Base-by-base conservation (phyloP, 768 basidiomycete genomes). In the Tylopilus balloui region DNA sequence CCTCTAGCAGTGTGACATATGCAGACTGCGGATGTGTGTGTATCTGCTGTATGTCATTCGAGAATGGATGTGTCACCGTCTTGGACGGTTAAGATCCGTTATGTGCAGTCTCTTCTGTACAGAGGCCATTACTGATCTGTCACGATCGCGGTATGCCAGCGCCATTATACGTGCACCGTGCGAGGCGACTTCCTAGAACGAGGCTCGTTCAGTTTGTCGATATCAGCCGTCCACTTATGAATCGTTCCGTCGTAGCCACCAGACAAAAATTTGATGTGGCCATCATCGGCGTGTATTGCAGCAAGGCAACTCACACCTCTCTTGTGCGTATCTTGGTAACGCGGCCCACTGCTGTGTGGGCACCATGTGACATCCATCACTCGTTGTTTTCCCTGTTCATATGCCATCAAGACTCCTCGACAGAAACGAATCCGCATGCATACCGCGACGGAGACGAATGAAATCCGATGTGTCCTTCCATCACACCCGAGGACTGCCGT, bases 1-100 rank as follows among this genome's bases (percentile, higher is more conserved):
- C 78, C 71, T 81, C 78, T 20, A 79, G 62, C 35, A 77, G 61
- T 17, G 72, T 69, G 47, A 81, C 52, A 47, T 70, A 61, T n/a
- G 65, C 62, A 43, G 59, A 67, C 49, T 77, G 69, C 34, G 73
- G 73, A 51, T 77, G 71, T 21, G 72, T 58, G 55, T 79, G 77
- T 43, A 79, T 69, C 44, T 78, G 77, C 47, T 69, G 62, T 21
- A 77, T 61, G 12, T 51, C 58, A 48, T 74, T 71, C 28, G 69
- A 75, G 50, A 75, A 59, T 17, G 58, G 63, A 38, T 66, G 63
- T 12, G 61, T 53, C 43, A 52, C 52, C 40, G 59, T 59, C 27
- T 55, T 55, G 38, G 57, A 47, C 73, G 69, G 50, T 62, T 65
- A 51, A 80, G 59, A 60, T 74, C 68, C 53, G 72, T 61, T 34